Evolutionary conservation across 139 green algal genomes (phyloP).

Genomic region (Closterium sp.): DNA sequence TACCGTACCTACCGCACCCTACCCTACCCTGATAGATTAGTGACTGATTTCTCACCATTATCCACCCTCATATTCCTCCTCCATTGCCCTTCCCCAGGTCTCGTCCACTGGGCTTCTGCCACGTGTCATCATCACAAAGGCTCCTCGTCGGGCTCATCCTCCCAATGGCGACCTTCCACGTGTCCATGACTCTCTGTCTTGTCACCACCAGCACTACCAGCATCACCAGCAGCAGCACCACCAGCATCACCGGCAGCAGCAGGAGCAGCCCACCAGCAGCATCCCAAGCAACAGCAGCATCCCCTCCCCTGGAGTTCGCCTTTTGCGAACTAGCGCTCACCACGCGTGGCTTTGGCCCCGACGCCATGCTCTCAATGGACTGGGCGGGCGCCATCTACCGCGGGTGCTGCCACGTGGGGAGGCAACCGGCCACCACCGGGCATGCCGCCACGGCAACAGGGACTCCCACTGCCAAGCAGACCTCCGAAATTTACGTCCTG

Average conservation of each 20-base stretch:
- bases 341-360: background rate
- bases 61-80: background rate
- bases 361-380: background rate
- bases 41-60: no score
- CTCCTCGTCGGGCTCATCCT: no score
- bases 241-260: background rate
- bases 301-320: background rate
- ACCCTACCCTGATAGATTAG: no score
- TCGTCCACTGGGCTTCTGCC: background rate
- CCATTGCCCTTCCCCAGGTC: background rate
- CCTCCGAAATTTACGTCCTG: no score
- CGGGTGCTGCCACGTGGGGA: background rate
- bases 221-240: background rate
- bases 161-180: background rate
- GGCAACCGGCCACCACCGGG: no score
- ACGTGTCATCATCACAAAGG: background rate
- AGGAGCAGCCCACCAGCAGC: no score
- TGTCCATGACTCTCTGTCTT: background rate
- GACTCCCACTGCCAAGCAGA: no score
- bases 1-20: no score
- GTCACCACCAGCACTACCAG: background rate
- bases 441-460: no score
- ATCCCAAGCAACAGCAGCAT: background rate
- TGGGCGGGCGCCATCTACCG: background rate
- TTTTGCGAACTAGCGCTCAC: background rate